These are phyloP conservation scores for Astrephomene gubernaculifera DNA, from an alignment of 139 green algal species.

Conservation along the genomic window DNA sequence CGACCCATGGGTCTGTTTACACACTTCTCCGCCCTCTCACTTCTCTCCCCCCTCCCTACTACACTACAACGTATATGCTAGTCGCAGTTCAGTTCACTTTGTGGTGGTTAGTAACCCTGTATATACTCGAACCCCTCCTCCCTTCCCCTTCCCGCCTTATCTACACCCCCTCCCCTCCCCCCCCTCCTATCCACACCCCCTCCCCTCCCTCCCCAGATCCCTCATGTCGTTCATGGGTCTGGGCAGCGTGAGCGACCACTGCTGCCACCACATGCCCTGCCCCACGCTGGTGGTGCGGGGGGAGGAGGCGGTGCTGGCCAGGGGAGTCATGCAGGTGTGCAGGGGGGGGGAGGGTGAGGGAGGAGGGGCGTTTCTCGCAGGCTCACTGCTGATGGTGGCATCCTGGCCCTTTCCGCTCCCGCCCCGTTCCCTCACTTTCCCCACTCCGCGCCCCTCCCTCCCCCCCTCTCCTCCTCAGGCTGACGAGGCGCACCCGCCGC, in stretches of 20 bases:
- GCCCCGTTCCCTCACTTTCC: too few relatives aligned
- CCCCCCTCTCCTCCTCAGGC: not conserved
- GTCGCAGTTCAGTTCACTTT: too few relatives aligned
- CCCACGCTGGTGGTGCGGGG: slow-evolving; percentile 63
- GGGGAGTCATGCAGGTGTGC: slow-evolving; percentile 16
- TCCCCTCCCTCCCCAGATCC: not conserved
- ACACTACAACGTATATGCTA: too few relatives aligned
- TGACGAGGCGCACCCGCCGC: slow-evolving; percentile 40
- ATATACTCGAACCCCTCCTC: too few relatives aligned
- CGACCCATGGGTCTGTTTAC: too few relatives aligned
- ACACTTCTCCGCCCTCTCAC: too few relatives aligned
- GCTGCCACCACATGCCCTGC: slow-evolving; percentile 63
- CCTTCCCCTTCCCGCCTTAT: not conserved
- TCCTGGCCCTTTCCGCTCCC: too few relatives aligned
- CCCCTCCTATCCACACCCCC: not conserved
- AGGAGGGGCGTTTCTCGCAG: too few relatives aligned
- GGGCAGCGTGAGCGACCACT: slow-evolving; percentile 70
- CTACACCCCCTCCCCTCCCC: not conserved
- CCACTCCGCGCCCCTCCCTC: too few relatives aligned
- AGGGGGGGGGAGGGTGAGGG: not conserved
- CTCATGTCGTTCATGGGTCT: slow-evolving; percentile 74
- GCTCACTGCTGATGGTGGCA: too few relatives aligned
- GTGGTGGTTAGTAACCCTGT: too few relatives aligned
- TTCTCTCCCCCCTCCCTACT: too few relatives aligned
- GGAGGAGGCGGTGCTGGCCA: slow-evolving; percentile 36